Evolutionary conservation across 768 basidiomycete genomes (phyloP).

Genomic region (Lentinula raphanica): DNA sequence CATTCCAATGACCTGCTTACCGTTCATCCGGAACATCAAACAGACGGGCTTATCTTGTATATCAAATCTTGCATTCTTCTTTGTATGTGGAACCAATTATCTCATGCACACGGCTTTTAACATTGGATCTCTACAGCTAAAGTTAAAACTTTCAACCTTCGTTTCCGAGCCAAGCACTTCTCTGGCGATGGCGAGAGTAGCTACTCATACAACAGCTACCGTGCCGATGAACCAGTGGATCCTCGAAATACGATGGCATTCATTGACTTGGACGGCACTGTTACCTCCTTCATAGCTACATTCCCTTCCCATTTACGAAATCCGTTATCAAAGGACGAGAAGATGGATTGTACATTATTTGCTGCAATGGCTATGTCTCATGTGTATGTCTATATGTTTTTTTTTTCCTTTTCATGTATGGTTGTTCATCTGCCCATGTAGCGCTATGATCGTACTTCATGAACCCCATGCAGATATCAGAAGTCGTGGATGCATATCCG

Average conservation of each 20-base stretch:
- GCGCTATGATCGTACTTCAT: conserved; percentile 66
- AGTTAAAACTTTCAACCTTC: conserved; percentile 51
- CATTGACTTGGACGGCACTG: conserved; percentile 53
- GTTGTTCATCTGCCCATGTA: conserved; percentile 35
- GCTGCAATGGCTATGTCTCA: conserved; percentile 25
- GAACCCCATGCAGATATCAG: conserved; percentile 69
- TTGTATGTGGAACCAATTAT: conserved; percentile 34
- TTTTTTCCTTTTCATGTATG: conserved; percentile 6
- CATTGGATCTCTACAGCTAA: too few relatives aligned
- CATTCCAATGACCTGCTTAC: conserved; percentile 57
- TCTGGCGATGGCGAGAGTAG: conserved; percentile 43
- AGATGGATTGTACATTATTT: conserved; percentile 56
- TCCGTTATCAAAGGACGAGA: conserved; percentile 47
- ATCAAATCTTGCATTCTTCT: conserved; percentile 66
- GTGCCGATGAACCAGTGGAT: conserved; percentile 42
- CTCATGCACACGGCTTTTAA: too few relatives aligned
- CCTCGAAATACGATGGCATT: conserved; percentile 59
- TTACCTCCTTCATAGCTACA: conserved; percentile 52
- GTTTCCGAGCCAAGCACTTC: conserved; percentile 58
- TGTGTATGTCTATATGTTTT: conserved; percentile 20
- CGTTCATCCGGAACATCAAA: conserved; percentile 52
- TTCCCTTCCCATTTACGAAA: conserved; percentile 52
- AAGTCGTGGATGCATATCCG: conserved; percentile 57
- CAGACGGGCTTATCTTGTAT: conserved; percentile 68
- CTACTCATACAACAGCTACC: conserved; percentile 23